phyloP scores from a whole-genome alignment of 495 filamentous ascomycete genomes.

The Hypomontagnella monticulosa region DNA sequence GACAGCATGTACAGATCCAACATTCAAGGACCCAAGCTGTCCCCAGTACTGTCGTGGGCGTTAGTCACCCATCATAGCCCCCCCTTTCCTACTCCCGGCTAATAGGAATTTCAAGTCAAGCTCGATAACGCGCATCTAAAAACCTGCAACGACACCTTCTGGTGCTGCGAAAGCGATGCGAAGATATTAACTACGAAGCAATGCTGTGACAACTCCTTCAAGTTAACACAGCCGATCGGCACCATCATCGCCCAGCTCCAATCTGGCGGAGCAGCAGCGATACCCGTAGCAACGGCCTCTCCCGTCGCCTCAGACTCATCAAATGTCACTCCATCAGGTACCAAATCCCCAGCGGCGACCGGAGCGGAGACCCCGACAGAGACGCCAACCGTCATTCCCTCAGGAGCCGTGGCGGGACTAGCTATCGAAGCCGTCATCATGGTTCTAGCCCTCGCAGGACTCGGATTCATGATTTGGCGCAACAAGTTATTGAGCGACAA shows the following conservation, averaged over 20 bases:
- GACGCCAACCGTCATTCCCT: not conserved
- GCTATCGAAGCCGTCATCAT: conserved; percentile 22
- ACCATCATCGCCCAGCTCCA: conserved; percentile 34
- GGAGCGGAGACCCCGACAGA: not conserved
- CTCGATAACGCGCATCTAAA: conserved; percentile 36
- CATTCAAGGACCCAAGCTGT: conserved; percentile 44
- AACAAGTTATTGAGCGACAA: conserved; percentile 18
- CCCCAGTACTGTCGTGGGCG: conserved; percentile 44
- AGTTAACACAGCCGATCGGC: conserved; percentile 32
- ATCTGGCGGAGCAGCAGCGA: conserved; percentile 16
- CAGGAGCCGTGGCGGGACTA: conserved; percentile 24
- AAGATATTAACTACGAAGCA: conserved; percentile 29
- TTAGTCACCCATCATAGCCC: conserved; percentile 22
- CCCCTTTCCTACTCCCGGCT: not conserved
- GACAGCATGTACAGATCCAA: conserved; percentile 45
- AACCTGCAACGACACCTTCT: conserved; percentile 40
- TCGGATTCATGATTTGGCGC: conserved; percentile 27
- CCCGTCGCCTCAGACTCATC: not conserved
- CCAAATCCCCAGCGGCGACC: too few species aligned
- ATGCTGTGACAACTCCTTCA: conserved; percentile 45
- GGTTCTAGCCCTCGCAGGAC: conserved; percentile 4
- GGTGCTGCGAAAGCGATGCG: conserved; percentile 44
- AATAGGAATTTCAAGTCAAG: conserved; percentile 18
- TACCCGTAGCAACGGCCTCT: conserved; percentile 19
- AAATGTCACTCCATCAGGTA: not conserved